These are phyloP conservation scores for Ophiostoma montium DNA, from an alignment of 2,329 filamentous ascomycete species.

Conservation along the genomic window DNA sequence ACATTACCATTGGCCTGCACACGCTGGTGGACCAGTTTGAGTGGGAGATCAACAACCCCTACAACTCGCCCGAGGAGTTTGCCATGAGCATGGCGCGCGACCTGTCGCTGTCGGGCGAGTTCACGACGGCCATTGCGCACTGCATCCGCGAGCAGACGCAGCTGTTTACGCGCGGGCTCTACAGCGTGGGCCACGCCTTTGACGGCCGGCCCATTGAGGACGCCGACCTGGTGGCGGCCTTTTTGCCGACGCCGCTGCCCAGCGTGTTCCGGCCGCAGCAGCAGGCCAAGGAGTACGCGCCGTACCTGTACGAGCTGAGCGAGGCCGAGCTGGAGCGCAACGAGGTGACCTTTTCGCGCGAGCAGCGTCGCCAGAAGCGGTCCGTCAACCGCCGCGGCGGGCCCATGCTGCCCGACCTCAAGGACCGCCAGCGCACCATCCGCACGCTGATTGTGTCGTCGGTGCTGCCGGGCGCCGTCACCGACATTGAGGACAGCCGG, in stretches of 20 bases:
- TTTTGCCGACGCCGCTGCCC: conserved; percentile 71
- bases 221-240: conserved; percentile 70
- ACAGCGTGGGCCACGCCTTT: conserved; percentile 86
- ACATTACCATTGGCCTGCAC: conserved; percentile 92
- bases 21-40: conserved; percentile 95
- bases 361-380: conserved; percentile 87
- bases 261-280: conserved; percentile 81
- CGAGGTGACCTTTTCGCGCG: conserved; percentile 82
- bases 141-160: conserved; percentile 94
- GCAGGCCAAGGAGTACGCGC: conserved; percentile 84
- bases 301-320: conserved; percentile 86
- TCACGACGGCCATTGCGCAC: conserved; percentile 93
- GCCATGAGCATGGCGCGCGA: conserved; percentile 80
- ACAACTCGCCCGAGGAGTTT: conserved; percentile 91
- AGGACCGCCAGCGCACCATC: conserved; percentile 85
- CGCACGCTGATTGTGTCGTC: conserved; percentile 85
- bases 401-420: conserved; percentile 86
- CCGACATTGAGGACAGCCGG: conserved; percentile 67
- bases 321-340: conserved; percentile 82
- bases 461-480: conserved; percentile 75
- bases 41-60: conserved; percentile 94
- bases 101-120: conserved; percentile 83
- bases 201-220: conserved; percentile 90
- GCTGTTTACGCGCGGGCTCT: conserved; percentile 84
- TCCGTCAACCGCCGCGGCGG: conserved; percentile 89